These are phyloP conservation scores for Poterioochromonas sp. DNA, from an alignment of 352 stramenopile genomes.

Conservation along the genomic window DNA sequence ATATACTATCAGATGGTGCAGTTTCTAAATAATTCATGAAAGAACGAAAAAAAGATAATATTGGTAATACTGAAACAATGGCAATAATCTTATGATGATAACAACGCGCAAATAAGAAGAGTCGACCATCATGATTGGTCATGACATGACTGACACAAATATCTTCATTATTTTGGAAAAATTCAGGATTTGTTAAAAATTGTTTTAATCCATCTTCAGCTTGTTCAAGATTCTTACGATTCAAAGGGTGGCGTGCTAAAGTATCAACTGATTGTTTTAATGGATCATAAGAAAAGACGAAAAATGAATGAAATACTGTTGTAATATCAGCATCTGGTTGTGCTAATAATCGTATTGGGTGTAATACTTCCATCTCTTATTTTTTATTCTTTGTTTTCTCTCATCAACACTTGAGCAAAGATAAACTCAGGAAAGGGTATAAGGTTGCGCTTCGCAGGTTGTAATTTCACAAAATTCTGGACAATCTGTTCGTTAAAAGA, in stretches of 20 bases:
- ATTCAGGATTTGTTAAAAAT: neutral
- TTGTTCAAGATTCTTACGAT: constrained; percentile 1
- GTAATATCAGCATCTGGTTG: constrained; percentile 27
- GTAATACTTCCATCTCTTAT: neutral
- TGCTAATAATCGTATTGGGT: constrained; percentile 29
- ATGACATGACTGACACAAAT: constrained; percentile 3
- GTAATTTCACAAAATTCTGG: no score
- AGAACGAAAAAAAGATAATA: constrained; percentile 7
- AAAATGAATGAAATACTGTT: constrained; percentile 32
- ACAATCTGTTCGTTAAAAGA: no score
- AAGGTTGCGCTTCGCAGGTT: no score
- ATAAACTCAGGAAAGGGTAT: no score
- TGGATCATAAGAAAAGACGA: neutral
- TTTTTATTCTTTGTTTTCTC: no score
- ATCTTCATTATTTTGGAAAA: neutral
- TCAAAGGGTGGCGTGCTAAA: neutral
- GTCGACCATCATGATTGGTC: neutral
- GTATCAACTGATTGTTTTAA: neutral
- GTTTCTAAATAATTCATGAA: neutral
- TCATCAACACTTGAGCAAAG: no score
- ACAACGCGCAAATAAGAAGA: neutral
- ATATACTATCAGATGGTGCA: neutral
- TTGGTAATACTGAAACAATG: neutral
- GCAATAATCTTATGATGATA: neutral
- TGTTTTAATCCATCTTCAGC: neutral